Evolutionary conservation across 768 basidiomycete genomes (phyloP), one percentile per base, ranked within the genome.

Genomic region (Kwoniella sp.): DNA sequence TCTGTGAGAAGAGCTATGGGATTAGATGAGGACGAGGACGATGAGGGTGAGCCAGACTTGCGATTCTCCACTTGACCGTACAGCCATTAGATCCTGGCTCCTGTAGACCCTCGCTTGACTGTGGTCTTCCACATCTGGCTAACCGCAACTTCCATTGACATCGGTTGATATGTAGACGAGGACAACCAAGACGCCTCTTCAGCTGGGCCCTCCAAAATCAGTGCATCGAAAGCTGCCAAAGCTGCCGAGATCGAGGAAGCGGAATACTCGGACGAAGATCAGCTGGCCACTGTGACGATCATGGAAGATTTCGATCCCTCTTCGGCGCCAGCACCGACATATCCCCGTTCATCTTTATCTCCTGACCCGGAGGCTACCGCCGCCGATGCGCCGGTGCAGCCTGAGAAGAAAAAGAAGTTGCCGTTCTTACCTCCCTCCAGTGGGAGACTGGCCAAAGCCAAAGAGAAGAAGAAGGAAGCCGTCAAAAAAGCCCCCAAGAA

Each of bases 251-350:
- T 56, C n/a, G 79, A 84, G 73, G 83, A 84, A 58, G 87, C 88
- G 61, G 88, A 90, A 77, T 94, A 87, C 69, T 89, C 90, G 72
- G 89, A 89, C 70, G 91, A 92, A 73, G 89, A 93, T 74, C 85
- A 89, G 66, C 84, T 91, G 31, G 91, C 93, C 51, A 92, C 90
- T 20, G 93, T 96, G 51, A 93, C 92, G 17, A 88, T 96, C 55
- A 88, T 91, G 15, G 91, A 96, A 77, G 92, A 96, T 78, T 91
- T 95, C 78, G 91, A 94, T 78, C 87, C 90, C 86, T 72, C 80
- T 88, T 48, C 55, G 2, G 25, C 45, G 9, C 51, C 50, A 20
- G 23, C 25, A 1, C 25, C 51, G 45, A 31, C 20, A 13, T 25
- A 8, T 20, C 31, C 37, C 26, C 53, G 48, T n/a, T 60, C 63